Percentiles rank a stretch among this genome's conserved stretches.
phyloP scores from a whole-genome alignment of 2,329 filamentous ascomycete genomes.

The Epichloe elymi region DNA sequence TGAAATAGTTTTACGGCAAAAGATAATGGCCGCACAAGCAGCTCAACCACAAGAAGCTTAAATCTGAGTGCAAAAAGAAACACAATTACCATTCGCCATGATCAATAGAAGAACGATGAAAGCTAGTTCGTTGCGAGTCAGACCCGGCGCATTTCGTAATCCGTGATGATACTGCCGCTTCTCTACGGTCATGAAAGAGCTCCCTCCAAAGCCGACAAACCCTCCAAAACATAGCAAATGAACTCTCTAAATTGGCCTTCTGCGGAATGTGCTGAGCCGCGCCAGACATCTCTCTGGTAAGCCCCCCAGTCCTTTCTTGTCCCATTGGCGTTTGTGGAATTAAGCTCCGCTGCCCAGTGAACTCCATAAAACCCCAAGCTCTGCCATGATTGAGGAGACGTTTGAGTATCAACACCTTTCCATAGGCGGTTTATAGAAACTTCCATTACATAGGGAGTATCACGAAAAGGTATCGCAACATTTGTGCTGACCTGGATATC shows the following conservation, averaged over 20 bases:
- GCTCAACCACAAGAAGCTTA: not conserved
- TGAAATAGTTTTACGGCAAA: conserved; percentile 23
- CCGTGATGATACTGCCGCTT: not conserved
- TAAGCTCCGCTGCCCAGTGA: conserved; percentile 25
- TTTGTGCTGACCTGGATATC: conserved; percentile 16
- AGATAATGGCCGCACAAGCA: conserved; percentile 8
- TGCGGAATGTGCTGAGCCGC: conserved; percentile 13
- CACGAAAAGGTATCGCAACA: conserved; percentile 16
- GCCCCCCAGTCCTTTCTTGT: conserved; percentile 19
- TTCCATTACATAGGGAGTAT: conserved; percentile 21
- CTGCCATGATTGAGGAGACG: conserved; percentile 15
- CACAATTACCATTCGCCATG: not conserved
- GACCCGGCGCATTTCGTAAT: not conserved
- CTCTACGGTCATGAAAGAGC: not conserved
- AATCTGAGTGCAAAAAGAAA: not conserved
- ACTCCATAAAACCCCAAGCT: conserved; percentile 19
- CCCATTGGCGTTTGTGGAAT: conserved; percentile 12
- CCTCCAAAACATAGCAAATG: conserved; percentile 17
- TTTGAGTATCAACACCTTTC: conserved; percentile 9
- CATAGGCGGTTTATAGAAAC: conserved; percentile 18
- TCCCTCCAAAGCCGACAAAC: conserved; percentile 14
- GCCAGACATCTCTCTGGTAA: conserved; percentile 19
- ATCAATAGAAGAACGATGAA: not conserved
- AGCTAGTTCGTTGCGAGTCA: not conserved
- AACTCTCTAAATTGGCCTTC: conserved; percentile 18